Percentiles rank a stretch among this genome's conserved stretches.
Conservation (phyloP, 495 filamentous ascomycete genomes). For the Penicillium arizonense region DNA sequence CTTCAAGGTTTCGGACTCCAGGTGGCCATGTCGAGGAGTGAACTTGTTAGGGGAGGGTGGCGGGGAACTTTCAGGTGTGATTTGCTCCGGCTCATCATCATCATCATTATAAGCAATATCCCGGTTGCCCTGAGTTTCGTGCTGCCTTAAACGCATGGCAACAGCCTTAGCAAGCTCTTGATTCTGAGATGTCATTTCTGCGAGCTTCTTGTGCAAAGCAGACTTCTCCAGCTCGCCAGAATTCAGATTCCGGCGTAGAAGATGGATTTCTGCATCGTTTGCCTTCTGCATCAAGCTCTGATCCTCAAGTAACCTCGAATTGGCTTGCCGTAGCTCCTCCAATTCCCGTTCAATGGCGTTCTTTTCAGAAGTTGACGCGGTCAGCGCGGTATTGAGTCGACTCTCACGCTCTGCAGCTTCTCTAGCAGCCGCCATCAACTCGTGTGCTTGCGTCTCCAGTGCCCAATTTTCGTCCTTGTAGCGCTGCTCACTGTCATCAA, state of each 20-base stretch:
- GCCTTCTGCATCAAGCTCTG: slow-evolving; percentile 71
- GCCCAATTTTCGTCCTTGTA: slow-evolving; percentile 99
- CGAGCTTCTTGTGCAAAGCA: slow-evolving; percentile 74
- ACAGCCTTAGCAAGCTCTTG: slow-evolving; percentile 81
- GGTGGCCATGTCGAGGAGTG: slow-evolving; percentile 81
- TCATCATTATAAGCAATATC: slow-evolving; percentile 61
- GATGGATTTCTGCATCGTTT: slow-evolving; percentile 82
- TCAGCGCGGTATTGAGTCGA: slow-evolving; percentile 70
- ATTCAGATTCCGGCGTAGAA: slow-evolving; percentile 70
- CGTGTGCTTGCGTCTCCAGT: slow-evolving; percentile 84
- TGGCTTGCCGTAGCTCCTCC: slow-evolving; percentile 78
- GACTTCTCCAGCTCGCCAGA: slow-evolving; percentile 72
- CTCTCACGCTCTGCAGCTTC: slow-evolving; percentile 77
- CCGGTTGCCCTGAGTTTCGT: slow-evolving; percentile 58
- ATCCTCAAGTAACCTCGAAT: slow-evolving; percentile 79
- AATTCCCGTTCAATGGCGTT: slow-evolving; percentile 72
- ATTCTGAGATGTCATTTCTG: slow-evolving; percentile 83
- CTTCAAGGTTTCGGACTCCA: slow-evolving; percentile 92
- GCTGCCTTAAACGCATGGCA: slow-evolving; percentile 65
- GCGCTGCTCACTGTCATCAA: slow-evolving; percentile 91
- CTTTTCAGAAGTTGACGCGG: slow-evolving; percentile 70
- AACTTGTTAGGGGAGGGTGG: slow-evolving; percentile 87
- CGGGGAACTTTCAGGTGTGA: slow-evolving; percentile 85
- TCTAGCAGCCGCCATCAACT: slow-evolving; percentile 64
- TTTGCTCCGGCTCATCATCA: slow-evolving; percentile 62